Evolutionary conservation across 768 basidiomycete species (phyloP).

Genomic region (Lactifluus volemus): DNA sequence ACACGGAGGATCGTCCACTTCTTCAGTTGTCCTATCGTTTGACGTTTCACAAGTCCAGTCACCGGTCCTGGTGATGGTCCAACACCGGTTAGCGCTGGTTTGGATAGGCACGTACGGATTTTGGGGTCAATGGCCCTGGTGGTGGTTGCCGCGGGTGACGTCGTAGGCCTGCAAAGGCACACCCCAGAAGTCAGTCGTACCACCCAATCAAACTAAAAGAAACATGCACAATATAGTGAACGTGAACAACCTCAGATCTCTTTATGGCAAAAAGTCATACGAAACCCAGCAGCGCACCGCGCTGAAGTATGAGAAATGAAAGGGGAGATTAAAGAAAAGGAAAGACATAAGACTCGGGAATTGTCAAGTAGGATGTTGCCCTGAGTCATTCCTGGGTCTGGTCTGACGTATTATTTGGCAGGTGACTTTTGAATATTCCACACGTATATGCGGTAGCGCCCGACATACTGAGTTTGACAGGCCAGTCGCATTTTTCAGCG

Average conservation of each 20-base stretch:
- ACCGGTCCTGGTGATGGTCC: conserved; percentile 23
- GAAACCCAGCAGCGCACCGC: conserved; percentile 11
- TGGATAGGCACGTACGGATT: conserved; percentile 39
- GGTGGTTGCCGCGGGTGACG: background rate
- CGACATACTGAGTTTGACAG: background rate
- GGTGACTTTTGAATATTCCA: too few species aligned
- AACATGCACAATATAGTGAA: background rate
- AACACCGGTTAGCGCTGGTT: conserved; percentile 21
- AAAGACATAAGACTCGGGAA: background rate
- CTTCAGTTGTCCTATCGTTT: conserved; percentile 60
- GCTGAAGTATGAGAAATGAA: background rate
- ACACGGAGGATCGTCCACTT: conserved; percentile 78
- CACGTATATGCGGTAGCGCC: background rate
- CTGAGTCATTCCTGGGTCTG: too few species aligned
- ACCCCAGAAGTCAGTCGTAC: background rate
- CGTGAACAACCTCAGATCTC: conserved; percentile 1
- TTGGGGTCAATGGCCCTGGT: conserved; percentile 22
- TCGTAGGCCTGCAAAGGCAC: background rate
- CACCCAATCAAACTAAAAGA: background rate
- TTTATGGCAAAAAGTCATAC: background rate
- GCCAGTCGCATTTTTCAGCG: too few species aligned
- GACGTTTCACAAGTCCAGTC: conserved; percentile 42
- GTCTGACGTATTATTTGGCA: too few species aligned
- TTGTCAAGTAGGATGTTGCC: too few species aligned
- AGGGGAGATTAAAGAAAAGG: background rate